Evolutionary conservation across 148 eudicot genomes (phyloP), one percentile per base, ranked within the genome.

Genomic region (Chenopodium berlandieri): DNA sequence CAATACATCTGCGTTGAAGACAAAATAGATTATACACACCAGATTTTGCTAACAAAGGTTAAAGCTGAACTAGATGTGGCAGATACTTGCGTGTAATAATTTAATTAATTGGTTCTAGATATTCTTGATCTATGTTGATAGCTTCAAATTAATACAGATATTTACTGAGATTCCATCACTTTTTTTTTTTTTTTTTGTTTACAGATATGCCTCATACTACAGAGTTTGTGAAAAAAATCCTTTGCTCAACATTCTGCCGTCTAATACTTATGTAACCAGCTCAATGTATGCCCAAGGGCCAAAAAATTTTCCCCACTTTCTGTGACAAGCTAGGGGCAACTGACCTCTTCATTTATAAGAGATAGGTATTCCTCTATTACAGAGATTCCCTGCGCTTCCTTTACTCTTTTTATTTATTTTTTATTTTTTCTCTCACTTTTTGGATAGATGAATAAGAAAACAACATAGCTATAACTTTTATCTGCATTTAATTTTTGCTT

Each of bases 271-370:
- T 37, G 27, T 67, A 73, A 78, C 60, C 78, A 85, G 87, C 87
- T 81, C 82, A 78, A 73, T 67, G 79, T 68, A 78, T 73, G 14
- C 75, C 82, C 84, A 81, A 81, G 75, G 82, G 84, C 4, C 87
- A 74, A 50, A 40, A 40, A 67, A 81, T 68, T 64, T 47, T 73
- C 32, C 76, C 66, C 76, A 31, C 82, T 81, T 67, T 74, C 83
- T 73, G 75, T 78, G 54, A 47, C 79, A 81, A 78, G 82, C 76
- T 74, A 81, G 79, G 87, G 87, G 60, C 79, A 78, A 40, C 64
- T 78, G 84, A 56, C 82, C 76, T 80, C 78, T 67, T 68, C 71
- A 25, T 22, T 23, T 67, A 46, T 73, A 64, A 58, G 56, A 78
- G 70, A 82, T 34, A 52, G 79, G 66, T 81, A 75, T 75, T 56